phyloP scores from a whole-genome alignment of 345 rosid species.

The Eucalyptus polyanthemos region DNA sequence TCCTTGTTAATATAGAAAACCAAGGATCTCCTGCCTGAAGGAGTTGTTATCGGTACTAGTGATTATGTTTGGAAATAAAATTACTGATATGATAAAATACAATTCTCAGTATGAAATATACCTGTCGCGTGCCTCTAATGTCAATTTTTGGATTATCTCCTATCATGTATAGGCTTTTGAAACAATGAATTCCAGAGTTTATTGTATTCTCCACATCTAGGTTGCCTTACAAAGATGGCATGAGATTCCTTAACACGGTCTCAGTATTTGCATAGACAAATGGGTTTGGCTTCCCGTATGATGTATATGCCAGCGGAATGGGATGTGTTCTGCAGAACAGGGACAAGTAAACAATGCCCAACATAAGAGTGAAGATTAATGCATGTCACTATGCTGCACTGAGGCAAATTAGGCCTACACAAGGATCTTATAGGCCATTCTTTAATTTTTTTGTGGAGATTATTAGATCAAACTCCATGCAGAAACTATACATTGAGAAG shows the following conservation, averaged over 20 bases:
- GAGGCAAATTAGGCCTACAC: not conserved
- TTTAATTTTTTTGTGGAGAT: not conserved
- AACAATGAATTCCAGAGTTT: constrained; percentile 15
- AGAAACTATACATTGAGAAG: not conserved
- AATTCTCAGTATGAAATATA: constrained; percentile 1
- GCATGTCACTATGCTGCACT: not conserved
- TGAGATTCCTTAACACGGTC: constrained; percentile 36
- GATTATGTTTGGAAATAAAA: not conserved
- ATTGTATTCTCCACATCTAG: not conserved
- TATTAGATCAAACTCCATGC: not conserved
- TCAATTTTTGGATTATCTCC: constrained; percentile 85
- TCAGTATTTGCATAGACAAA: constrained; percentile 61
- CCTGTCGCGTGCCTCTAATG: constrained; percentile 67
- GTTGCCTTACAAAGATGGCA: constrained; percentile 5
- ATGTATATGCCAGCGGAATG: constrained; percentile 38
- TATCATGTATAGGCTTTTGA: constrained; percentile 63
- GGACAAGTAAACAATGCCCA: not conserved
- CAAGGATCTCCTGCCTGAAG: constrained; percentile 75
- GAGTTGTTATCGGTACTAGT: not conserved
- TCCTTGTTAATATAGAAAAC: constrained; percentile 90
- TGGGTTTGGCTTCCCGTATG: constrained; percentile 83
- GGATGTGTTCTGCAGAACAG: constrained; percentile 44
- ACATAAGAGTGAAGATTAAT: not conserved
- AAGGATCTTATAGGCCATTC: not conserved
- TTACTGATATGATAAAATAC: not conserved